A percentile compares a stretch with the other conserved stretches of the same genome.
Conservation (phyloP, 331 rosid genomes). For the Erythrophleum ivorense region DNA sequence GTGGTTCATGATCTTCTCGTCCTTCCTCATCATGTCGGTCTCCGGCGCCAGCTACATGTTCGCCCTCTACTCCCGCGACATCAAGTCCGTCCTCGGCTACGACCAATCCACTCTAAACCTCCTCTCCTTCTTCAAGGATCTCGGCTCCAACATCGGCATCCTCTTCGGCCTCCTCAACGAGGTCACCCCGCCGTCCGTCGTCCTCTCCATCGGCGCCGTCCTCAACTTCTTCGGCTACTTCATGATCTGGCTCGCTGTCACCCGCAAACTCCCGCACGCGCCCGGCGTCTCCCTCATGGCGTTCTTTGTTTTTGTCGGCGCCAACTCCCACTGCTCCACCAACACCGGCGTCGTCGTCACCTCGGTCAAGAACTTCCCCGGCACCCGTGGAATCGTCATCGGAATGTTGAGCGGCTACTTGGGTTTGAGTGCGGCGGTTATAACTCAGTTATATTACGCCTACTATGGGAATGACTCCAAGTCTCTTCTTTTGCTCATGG, state of each 20-base stretch:
- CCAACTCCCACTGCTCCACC: constrained; percentile 71
- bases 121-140: constrained; percentile 72
- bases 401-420: constrained; percentile 69
- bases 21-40: constrained; percentile 63
- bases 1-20: constrained; percentile 67
- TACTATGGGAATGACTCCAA: constrained; percentile 63
- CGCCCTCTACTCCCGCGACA: constrained; percentile 66
- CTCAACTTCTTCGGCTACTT: constrained; percentile 68
- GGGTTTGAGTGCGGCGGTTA: constrained; percentile 66
- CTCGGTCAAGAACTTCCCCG: constrained; percentile 70
- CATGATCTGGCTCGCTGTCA: constrained; percentile 68
- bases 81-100: constrained; percentile 66
- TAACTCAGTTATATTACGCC: constrained; percentile 70
- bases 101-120: constrained; percentile 74
- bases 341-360: constrained; percentile 66
- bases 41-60: constrained; percentile 86
- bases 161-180: constrained; percentile 64
- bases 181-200: constrained; percentile 69
- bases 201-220: constrained; percentile 55
- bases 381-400: constrained; percentile 58
- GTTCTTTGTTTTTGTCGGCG: constrained; percentile 59
- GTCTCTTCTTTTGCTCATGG: constrained; percentile 66
- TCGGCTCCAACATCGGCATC: constrained; percentile 71
- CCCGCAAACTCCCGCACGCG: constrained; percentile 40
- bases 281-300: constrained; percentile 58